phyloP scores from a whole-genome alignment of 1,139 yeast genomes.

The Wickerhamiella infanticola region DNA sequence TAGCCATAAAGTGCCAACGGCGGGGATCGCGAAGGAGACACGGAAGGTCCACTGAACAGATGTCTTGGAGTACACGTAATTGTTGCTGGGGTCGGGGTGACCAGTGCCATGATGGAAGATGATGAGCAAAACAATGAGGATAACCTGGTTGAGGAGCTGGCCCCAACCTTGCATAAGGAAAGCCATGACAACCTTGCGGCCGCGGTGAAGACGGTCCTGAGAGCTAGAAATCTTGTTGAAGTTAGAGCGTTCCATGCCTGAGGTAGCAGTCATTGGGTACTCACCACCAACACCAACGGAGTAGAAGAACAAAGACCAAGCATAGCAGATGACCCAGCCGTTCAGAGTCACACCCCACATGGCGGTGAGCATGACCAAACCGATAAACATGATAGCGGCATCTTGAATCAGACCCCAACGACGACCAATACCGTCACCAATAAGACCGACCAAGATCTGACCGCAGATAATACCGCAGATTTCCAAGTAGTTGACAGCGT shows the following conservation, averaged over 20 bases:
- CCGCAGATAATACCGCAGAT: slow-evolving; percentile 84
- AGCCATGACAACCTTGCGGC: slow-evolving; percentile 27
- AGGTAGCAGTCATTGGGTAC: slow-evolving; percentile 79
- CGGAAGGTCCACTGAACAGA: slow-evolving; percentile 28
- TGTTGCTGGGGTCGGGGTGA: slow-evolving; percentile 29
- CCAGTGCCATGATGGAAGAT: slow-evolving; percentile 38
- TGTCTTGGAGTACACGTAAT: slow-evolving; percentile 17
- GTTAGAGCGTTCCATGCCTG: slow-evolving; percentile 27
- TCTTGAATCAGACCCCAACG: slow-evolving; percentile 48
- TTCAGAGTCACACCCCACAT: slow-evolving; percentile 26
- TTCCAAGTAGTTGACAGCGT: slow-evolving; percentile 23
- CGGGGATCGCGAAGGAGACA: slow-evolving; percentile 25
- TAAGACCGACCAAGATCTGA: slow-evolving; percentile 69
- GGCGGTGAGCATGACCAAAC: slow-evolving; percentile 55
- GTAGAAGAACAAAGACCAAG: slow-evolving; percentile 39
- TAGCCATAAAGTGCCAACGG: slow-evolving; percentile 27
- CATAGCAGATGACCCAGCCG: slow-evolving; percentile 41
- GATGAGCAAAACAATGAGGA: slow-evolving; percentile 23
- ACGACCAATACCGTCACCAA: slow-evolving; percentile 80
- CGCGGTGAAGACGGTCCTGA: slow-evolving; percentile 28
- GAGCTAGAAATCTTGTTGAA: slow-evolving; percentile 18
- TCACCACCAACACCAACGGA: slow-evolving; percentile 98
- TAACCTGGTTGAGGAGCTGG: slow-evolving; percentile 28
- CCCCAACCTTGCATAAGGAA: slow-evolving; percentile 33
- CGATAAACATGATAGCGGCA: slow-evolving; percentile 31